Evolutionary conservation across 805 yeast species (phyloP).

Genomic region (Komagataella pseudopastoris): DNA sequence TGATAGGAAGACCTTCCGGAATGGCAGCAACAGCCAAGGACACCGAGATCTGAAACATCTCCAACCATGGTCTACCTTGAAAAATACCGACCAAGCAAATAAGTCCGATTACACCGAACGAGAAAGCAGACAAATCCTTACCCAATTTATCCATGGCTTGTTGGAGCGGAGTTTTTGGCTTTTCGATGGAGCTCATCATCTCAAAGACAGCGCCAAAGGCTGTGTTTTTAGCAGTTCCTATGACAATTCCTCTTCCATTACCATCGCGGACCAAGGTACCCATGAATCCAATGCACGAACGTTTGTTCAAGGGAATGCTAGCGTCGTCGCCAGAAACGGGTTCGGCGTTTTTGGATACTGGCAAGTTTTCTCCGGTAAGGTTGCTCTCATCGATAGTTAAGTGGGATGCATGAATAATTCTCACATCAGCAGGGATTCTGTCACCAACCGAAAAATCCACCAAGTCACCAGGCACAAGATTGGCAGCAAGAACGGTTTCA

Average conservation of each 20-base stretch:
- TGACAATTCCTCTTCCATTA: conserved; percentile 84
- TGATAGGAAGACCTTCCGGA: conserved; percentile 97
- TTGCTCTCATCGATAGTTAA: conserved; percentile 85
- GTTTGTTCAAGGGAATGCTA: conserved; percentile 47
- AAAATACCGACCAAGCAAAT: conserved; percentile 82
- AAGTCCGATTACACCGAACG: conserved; percentile 81
- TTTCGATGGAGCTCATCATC: conserved; percentile 90
- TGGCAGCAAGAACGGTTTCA: conserved; percentile 73
- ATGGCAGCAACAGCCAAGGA: conserved; percentile 98
- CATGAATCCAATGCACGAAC: conserved; percentile 82
- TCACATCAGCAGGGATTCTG: conserved; percentile 89
- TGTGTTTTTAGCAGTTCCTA: conserved; percentile 80
- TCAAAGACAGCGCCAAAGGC: conserved; percentile 92
- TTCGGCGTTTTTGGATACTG: conserved; percentile 55
- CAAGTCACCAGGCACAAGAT: conserved; percentile 91
- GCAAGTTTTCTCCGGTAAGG: conserved; percentile 89
- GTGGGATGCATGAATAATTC: conserved; percentile 69
- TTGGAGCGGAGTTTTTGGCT: conserved; percentile 96
- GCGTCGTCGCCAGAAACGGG: conserved; percentile 22
- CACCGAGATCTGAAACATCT: conserved; percentile 96
- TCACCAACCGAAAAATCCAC: conserved; percentile 88
- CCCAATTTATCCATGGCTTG: conserved; percentile 92
- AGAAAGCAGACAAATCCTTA: conserved; percentile 71
- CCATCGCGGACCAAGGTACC: conserved; percentile 97
- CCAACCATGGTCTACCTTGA: conserved; percentile 92